phyloP scores from a whole-genome alignment of 208 protist species.

The Wallacemonas sp. region DNA sequence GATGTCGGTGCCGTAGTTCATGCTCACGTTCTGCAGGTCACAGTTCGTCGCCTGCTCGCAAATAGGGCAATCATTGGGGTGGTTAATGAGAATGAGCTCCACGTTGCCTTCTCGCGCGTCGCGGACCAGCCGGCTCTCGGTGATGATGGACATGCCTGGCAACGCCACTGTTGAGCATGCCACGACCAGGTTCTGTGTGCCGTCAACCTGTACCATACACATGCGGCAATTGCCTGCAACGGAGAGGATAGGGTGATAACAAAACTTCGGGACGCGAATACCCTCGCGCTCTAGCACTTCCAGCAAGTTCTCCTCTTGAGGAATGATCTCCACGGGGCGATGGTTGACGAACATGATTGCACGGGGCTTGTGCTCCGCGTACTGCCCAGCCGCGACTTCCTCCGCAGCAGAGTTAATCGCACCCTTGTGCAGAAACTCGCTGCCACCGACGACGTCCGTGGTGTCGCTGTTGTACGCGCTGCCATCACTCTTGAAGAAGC shows the following conservation, averaged over 20 bases:
- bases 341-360: constrained; percentile 94
- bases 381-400: constrained; percentile 76
- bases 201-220: constrained; percentile 97
- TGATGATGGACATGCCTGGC: constrained; percentile 96
- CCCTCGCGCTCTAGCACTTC: constrained; percentile 91
- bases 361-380: constrained; percentile 83
- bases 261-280: constrained; percentile 91
- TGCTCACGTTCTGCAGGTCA: constrained; percentile 95
- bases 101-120: constrained; percentile 96
- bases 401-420: constrained; percentile 51
- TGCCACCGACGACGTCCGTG: constrained; percentile 60
- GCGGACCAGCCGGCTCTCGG: constrained; percentile 93
- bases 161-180: constrained; percentile 94
- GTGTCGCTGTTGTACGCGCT: constrained; percentile 73
- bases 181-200: constrained; percentile 95
- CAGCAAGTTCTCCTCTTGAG: constrained; percentile 90
- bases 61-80: constrained; percentile 97
- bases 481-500: constrained; percentile 67
- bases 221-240: constrained; percentile 98
- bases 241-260: constrained; percentile 92
- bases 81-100: constrained; percentile 97
- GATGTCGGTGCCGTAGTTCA: constrained; percentile 91
- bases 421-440: constrained; percentile 47
- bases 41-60: constrained; percentile 98
- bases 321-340: constrained; percentile 89